A percentile compares a stretch with the other conserved stretches of the same genome.
phyloP scores from a whole-genome alignment of 164 flowering plant genomes.

The Stephania yunnanensis region DNA sequence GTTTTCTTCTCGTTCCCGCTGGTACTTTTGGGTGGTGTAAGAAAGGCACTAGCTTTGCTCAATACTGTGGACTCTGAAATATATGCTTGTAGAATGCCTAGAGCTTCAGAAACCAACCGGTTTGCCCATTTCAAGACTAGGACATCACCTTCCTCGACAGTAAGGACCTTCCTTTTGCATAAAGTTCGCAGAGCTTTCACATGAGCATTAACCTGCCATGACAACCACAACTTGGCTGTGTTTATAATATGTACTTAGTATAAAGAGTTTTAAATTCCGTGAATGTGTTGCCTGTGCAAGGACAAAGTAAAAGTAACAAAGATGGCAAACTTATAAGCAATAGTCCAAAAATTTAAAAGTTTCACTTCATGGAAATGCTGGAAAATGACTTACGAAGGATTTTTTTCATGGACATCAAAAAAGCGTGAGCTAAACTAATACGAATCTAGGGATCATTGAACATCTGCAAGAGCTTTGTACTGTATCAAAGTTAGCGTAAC shows the following conservation, averaged over 20 bases:
- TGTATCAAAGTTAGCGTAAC: neutral
- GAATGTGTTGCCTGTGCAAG: too few species aligned
- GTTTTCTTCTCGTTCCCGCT: slow-evolving; percentile 33
- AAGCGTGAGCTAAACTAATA: neutral
- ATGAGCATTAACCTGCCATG: slow-evolving; percentile 81
- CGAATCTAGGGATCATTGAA: neutral
- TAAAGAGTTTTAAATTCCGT: neutral
- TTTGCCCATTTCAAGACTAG: slow-evolving; percentile 64
- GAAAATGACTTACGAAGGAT: neutral
- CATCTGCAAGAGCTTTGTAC: neutral
- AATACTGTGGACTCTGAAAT: slow-evolving; percentile 36
- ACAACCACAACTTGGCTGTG: neutral
- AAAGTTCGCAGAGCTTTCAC: slow-evolving; percentile 82
- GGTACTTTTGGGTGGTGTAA: slow-evolving; percentile 51
- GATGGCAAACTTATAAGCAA: neutral
- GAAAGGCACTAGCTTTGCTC: slow-evolving; percentile 29
- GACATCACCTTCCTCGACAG: slow-evolving; percentile 60
- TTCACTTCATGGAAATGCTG: neutral
- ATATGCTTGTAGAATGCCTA: slow-evolving; percentile 45
- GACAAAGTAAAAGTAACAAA: too few species aligned
- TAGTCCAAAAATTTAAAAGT: neutral
- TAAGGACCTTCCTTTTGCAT: slow-evolving; percentile 67
- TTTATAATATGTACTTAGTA: neutral
- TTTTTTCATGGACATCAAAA: neutral
- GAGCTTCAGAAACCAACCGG: slow-evolving; percentile 65